Evolutionary conservation across 2,329 filamentous ascomycete genomes (phyloP), one percentile per base, ranked within the genome.

Genomic region (Stachybotrys echinatus): DNA sequence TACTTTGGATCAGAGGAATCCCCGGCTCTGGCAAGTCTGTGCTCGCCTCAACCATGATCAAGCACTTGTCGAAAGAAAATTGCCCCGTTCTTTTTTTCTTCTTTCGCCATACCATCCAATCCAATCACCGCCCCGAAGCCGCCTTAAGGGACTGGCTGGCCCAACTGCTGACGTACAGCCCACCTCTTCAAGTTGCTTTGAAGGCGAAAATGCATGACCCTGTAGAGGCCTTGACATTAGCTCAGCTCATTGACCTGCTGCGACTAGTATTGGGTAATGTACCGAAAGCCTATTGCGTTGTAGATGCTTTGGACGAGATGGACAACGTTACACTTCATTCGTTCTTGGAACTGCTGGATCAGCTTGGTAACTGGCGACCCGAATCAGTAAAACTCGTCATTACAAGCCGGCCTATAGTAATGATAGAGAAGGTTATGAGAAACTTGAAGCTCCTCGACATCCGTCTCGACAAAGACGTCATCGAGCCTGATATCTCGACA

Each of bases 301-400:
- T 60, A 1, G 71, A 74, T 54, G 71, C 71, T 1, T 55, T 75
- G 3, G 74, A 75, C 52, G 72, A 76, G 56, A 73, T 75, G 65
- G 66, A 71, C 43, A 39, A 56, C 21, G 64, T 58, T 0, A 59
- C 69, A 23, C 62, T 67, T 5, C 42, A 50, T 0, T 7, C 27
- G 4, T 69, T 73, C 37, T 51, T 73, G 1, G 46, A 59, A 7
- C 47, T 52, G 4, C 54, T 75, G 1, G 58, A 57, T 3, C 47
- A 52, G 0, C 55, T 74, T 2, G 65, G 63, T 1, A 49, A 57
- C 17, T 61, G 56, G 55, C 58, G 50, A 8, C 64, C 68, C 1
- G 43, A 39, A 0, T 53, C 51, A 17, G 56, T 72, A 51, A 75
- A 73, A 53, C 48, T 74, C 0, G n/a, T 73, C 1, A 61, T 73